Evolutionary conservation across 108 stramenopile species (phyloP), one percentile per base, ranked within the genome.

Genomic region (Stephanodiscus triporus): DNA sequence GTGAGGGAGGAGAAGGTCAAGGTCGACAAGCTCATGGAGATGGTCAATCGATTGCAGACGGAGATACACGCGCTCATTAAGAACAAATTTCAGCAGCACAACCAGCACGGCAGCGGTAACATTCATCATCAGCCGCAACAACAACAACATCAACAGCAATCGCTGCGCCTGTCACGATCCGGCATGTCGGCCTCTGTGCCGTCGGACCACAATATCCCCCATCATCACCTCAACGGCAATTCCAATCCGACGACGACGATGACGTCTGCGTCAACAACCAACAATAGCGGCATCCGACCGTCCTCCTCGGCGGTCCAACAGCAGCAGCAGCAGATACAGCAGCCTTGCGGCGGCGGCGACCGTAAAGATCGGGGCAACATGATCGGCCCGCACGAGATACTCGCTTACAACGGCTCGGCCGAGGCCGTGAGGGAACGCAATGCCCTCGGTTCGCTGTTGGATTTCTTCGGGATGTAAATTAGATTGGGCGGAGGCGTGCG

Each of bases 41-140:
- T 83, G 78, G 77, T 85, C 26, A 78, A 80, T 71, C 64, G 85
- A 23, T 68, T 83, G 68, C 78, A 85, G 65, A 85, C 69, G 65
- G 85, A 85, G 74, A 81, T 85, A 55, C 85, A 80, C 36, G 75
- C 64, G 27, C 69, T 85, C 69, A 73, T 85, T 65, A 82, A 83
- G 74, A 83, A 75, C 56, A 82, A 83, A 78, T 66, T 82, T 38
- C 51, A 49, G 32, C 45, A 54, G 59, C 23, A 30, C 56, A 57
- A 57, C 27, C 56, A 57, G 56, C 56, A 57, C 14, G 14, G 24
- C 30, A 57, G n/a, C 13, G n/a, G 30, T 13, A 57, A 57, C n/a
- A 57, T 29, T 16, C 30, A 57, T 32, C 17, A 27, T 24, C 27
- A 30, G 32, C 56, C 67, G n/a, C 32, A 66, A 49, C 58, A 32